Evolutionary conservation across 2,329 filamentous ascomycete species (phyloP), one percentile per base, ranked within the genome.

Genomic region (Aspergillus ochraceus): DNA sequence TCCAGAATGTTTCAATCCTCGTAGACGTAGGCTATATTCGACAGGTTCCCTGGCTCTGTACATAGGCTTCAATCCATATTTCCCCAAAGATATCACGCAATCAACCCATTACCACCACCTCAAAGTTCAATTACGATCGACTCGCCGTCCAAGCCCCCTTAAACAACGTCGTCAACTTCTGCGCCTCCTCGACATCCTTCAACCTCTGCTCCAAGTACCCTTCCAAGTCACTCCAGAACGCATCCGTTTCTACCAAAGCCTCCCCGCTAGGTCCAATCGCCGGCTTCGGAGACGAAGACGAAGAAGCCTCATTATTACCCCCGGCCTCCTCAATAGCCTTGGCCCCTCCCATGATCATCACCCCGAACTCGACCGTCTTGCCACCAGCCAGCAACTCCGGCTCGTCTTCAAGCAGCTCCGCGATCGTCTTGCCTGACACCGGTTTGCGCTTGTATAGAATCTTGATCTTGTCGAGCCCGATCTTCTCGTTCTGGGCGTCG

Each of bases 401-500:
- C 49, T 85, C 86, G 3, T 84, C 81, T 0, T 81, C 82, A 1
- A 93, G 66, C 0, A 96, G 72, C 59, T 97, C 93, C 58, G 86
- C 85, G 6, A 97, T 77, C 0, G 90, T 87, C 79, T 94, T 95
- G 66, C 96, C 92, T 0, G 84, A 73, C 0, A 92, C 85, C 0
- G 94, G 94, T 76, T 97, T 96, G 81, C 95, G 96, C 76, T 90
- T 90, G 72, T 89, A 85, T 62, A 99, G 79, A 10, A 99, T 78
- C 79, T 93, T 92, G 73, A 98, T 86, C 81, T 96, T 97, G 45
- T 89, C 86, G n/a, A 86, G 63, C 5, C 76, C 60, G 9, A 77
- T 66, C 32, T 70, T 68, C 36, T 74, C 72, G 26, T 70, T 68
- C 20, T 72, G 64, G 6, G 65, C 77, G 2, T 87, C 83, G 26